Percentiles rank a stretch among this genome's conserved stretches.
phyloP scores from a whole-genome alignment of 106 monocot genomes.

The Allium sativum region DNA sequence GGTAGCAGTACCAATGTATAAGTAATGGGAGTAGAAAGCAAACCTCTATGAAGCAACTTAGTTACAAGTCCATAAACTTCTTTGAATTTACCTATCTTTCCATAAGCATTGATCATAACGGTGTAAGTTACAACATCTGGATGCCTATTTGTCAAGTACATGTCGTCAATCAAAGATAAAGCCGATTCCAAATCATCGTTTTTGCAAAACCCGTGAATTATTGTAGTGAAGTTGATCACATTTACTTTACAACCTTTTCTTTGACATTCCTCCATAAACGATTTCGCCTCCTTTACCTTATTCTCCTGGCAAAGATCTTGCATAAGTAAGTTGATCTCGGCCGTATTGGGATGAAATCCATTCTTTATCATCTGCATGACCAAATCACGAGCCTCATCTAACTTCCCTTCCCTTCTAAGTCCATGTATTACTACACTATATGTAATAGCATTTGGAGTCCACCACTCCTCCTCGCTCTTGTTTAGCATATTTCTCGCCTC shows the following conservation, averaged over 20 bases:
- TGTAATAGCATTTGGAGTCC: constrained; percentile 67
- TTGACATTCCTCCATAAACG: constrained; percentile 81
- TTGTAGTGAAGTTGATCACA: constrained; percentile 82
- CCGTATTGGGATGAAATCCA: constrained; percentile 74
- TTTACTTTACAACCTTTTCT: constrained; percentile 80
- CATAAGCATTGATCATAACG: constrained; percentile 58
- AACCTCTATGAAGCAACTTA: constrained; percentile 76
- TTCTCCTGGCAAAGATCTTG: constrained; percentile 49
- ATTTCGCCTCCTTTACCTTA: constrained; percentile 42
- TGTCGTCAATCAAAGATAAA: constrained; percentile 83
- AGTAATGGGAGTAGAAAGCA: constrained; percentile 66
- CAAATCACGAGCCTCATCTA: constrained; percentile 67
- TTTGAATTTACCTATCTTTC: constrained; percentile 45
- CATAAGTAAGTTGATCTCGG: constrained; percentile 69
- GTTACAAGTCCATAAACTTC: constrained; percentile 56
- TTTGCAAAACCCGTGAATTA: constrained; percentile 84
- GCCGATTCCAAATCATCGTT: constrained; percentile 57
- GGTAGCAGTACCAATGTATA: constrained; percentile 84
- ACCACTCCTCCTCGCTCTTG: constrained; percentile 84
- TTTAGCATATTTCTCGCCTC: constrained; percentile 79
- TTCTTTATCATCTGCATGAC: constrained; percentile 60
- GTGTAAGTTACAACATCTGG: constrained; percentile 93
- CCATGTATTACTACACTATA: constrained; percentile 93
- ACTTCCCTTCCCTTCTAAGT: constrained; percentile 72
- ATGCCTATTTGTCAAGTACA: constrained; percentile 81